These are phyloP conservation scores for Endothia cerciana DNA, from an alignment of 2,329 filamentous ascomycete species.

Conservation along the genomic window DNA sequence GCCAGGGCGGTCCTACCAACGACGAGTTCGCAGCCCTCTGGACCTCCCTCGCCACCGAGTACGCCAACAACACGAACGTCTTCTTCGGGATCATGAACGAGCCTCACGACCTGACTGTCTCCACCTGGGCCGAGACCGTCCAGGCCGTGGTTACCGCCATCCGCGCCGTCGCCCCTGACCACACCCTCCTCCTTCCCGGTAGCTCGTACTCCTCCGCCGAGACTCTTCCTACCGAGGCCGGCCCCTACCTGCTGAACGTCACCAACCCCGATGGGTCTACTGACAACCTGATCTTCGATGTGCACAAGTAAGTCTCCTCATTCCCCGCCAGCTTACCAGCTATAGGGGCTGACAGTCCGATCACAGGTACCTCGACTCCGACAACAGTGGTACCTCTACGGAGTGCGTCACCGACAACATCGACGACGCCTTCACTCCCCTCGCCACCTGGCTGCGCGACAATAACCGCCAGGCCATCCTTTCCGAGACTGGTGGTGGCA, in stretches of 20 bases:
- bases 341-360: too few species aligned
- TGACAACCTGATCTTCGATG: slow-evolving; percentile 58
- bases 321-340: too few species aligned
- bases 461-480: slow-evolving; percentile 40
- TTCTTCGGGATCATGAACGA: slow-evolving; percentile 71
- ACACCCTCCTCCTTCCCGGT: slow-evolving; percentile 66
- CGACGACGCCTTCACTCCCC: slow-evolving; percentile 37
- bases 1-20: slow-evolving; percentile 58
- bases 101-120: slow-evolving; percentile 59
- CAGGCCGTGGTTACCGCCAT: slow-evolving; percentile 68
- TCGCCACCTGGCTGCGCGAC: slow-evolving; percentile 42
- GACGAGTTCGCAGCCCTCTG: slow-evolving; percentile 64
- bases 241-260: slow-evolving; percentile 54
- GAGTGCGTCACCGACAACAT: slow-evolving; percentile 56
- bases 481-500: slow-evolving; percentile 44
- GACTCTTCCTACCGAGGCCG: slow-evolving; percentile 54
- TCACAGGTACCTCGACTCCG: slow-evolving; percentile 53
- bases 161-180: slow-evolving; percentile 61
- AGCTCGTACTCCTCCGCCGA: slow-evolving; percentile 60
- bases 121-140: slow-evolving; percentile 61
- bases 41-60: slow-evolving; percentile 59
- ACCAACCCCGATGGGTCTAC: slow-evolving; percentile 62
- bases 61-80: slow-evolving; percentile 55
- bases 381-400: slow-evolving; percentile 57
- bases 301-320: slow-evolving; percentile 61